Conservation (phyloP, 2,329 filamentous ascomycete species). For the Amphichorda felina region DNA sequence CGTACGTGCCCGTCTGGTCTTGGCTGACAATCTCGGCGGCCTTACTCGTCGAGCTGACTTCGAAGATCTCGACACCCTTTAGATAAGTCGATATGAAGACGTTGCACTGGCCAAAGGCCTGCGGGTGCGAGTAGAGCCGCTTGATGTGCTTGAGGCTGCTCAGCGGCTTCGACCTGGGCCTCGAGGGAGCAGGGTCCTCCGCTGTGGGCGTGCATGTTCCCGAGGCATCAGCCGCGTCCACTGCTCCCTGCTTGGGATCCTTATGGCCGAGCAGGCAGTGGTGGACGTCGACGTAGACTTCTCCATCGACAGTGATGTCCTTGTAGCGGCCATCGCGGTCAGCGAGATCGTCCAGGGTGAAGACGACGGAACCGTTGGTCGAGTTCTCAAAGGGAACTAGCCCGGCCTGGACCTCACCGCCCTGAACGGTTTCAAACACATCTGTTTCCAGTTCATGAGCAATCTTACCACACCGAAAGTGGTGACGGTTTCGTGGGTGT, state of each 20-base stretch:
- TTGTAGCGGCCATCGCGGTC: conserved; percentile 54
- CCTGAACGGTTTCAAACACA: conserved; percentile 70
- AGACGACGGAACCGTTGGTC: conserved; percentile 83
- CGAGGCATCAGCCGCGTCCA: conserved; percentile 20
- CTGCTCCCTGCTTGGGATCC: conserved; percentile 3
- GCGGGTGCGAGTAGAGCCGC: conserved; percentile 83
- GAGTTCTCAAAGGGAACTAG: conserved; percentile 95
- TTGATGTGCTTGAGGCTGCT: conserved; percentile 48
- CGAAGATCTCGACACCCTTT: conserved; percentile 64
- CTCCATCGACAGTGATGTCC: conserved; percentile 66
- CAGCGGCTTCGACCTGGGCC: conserved; percentile 34
- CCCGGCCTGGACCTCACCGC: conserved; percentile 51
- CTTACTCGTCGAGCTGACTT: conserved; percentile 75
- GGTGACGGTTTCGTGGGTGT: background rate
- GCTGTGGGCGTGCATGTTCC: conserved; percentile 38
- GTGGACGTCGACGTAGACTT: conserved; percentile 78
- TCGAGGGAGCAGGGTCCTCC: conserved; percentile 28
- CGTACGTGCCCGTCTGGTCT: conserved; percentile 45
- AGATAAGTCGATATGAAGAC: conserved; percentile 60
- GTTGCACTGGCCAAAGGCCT: conserved; percentile 88
- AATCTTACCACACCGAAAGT: too few species aligned
- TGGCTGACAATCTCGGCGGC: conserved; percentile 67
- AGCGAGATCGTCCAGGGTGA: conserved; percentile 80
- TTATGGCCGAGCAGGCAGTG: conserved; percentile 67
- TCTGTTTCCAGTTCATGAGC: conserved; percentile 30